A percentile compares a stretch with the other conserved stretches of the same genome.
These are phyloP conservation scores for Colletotrichum tamarilloi DNA, from an alignment of 2,329 filamentous ascomycete genomes.

Conservation along the genomic window DNA sequence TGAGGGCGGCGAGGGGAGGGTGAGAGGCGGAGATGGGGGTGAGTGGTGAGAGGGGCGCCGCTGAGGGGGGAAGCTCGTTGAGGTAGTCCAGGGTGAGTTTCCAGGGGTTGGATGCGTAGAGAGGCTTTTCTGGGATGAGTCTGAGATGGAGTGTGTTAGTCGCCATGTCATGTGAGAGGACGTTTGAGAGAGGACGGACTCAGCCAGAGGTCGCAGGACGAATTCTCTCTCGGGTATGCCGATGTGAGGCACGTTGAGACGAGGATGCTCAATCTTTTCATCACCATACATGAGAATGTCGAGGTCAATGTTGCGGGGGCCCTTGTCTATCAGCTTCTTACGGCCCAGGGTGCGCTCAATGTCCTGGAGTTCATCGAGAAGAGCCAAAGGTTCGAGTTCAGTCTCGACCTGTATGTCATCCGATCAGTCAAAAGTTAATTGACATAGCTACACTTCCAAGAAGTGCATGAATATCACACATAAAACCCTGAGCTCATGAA, in stretches of 20 bases:
- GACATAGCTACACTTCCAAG: neutral
- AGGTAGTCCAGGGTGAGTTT: slow-evolving; percentile 70
- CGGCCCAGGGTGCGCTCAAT: slow-evolving; percentile 86
- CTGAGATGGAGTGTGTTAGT: slow-evolving; percentile 45
- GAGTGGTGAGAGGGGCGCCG: slow-evolving; percentile 66
- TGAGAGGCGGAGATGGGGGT: slow-evolving; percentile 62
- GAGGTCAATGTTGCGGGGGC: slow-evolving; percentile 92
- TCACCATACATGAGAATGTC: slow-evolving; percentile 89
- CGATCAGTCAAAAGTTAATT: slow-evolving; percentile 19
- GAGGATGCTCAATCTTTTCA: slow-evolving; percentile 71
- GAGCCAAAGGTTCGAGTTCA: slow-evolving; percentile 75
- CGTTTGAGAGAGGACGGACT: slow-evolving; percentile 60
- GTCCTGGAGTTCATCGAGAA: slow-evolving; percentile 83
- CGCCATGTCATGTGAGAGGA: neutral
- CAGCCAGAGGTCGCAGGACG: slow-evolving; percentile 86
- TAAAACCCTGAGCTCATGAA: neutral
- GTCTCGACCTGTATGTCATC: slow-evolving; percentile 77
- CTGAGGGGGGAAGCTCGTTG: slow-evolving; percentile 63
- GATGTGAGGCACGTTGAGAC: slow-evolving; percentile 86
- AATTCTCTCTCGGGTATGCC: slow-evolving; percentile 93
- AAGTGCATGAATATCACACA: neutral
- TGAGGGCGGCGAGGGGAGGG: slow-evolving; percentile 66
- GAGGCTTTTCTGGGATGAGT: slow-evolving; percentile 65
- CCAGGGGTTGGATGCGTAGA: slow-evolving; percentile 67
- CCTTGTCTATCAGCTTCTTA: slow-evolving; percentile 89